These are phyloP conservation scores for Arabidopsis suecica DNA, from an alignment of 345 rosid genomes.

Conservation along the genomic window DNA sequence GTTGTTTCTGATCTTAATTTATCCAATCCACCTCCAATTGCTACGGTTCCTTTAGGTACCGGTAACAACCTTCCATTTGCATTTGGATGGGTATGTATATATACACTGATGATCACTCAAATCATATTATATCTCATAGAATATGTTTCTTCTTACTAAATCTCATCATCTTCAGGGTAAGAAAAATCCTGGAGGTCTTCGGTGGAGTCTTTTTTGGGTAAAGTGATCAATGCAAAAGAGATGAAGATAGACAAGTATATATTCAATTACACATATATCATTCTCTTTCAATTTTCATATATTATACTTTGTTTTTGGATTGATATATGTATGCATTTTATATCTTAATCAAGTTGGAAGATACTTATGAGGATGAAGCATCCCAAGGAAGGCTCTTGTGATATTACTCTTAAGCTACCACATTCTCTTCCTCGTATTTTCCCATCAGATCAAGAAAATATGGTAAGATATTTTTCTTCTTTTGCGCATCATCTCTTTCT, in stretches of 20 bases:
- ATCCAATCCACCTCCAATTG: slow-evolving; percentile 83
- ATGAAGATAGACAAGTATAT: slow-evolving; percentile 87
- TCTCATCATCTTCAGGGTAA: slow-evolving; percentile 66
- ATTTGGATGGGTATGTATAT: slow-evolving; percentile 82
- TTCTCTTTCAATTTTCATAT: background rate
- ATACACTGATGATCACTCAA: background rate
- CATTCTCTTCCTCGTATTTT: slow-evolving; percentile 72
- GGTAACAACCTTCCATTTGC: slow-evolving; percentile 94
- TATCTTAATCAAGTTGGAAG: slow-evolving; percentile 67
- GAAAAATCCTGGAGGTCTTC: slow-evolving; percentile 74
- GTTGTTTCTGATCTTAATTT: slow-evolving; percentile 83
- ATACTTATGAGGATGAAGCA: slow-evolving; percentile 79
- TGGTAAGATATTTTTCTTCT: slow-evolving; percentile 43
- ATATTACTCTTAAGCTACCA: slow-evolving; percentile 71
- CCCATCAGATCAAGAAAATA: slow-evolving; percentile 57
- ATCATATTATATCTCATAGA: background rate
- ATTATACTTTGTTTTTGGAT: background rate
- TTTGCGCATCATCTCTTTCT: background rate
- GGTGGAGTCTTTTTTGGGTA: slow-evolving; percentile 61
- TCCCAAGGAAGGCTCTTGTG: slow-evolving; percentile 64
- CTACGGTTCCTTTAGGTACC: slow-evolving; percentile 88
- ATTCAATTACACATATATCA: background rate
- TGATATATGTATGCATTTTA: slow-evolving; percentile 17
- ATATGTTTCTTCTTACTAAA: background rate
- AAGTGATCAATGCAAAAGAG: slow-evolving; percentile 72